phyloP scores from a whole-genome alignment of 169 alveolate genomes.

The Besnoitia besnoiti region DNA sequence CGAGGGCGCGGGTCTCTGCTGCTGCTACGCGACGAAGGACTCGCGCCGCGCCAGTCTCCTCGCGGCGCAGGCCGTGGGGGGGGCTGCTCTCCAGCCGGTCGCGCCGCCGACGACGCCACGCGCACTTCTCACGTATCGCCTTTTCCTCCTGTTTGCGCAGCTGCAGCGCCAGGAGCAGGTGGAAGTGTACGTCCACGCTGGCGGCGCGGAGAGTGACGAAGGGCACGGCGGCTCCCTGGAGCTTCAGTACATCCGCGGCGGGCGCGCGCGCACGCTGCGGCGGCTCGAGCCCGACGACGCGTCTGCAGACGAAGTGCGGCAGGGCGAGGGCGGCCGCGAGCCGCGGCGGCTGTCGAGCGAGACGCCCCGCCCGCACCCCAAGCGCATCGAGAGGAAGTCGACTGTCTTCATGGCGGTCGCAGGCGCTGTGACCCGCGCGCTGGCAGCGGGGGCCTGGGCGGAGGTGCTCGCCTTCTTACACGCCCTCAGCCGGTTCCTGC shows the following conservation, averaged over 20 bases:
- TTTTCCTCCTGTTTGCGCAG: neutral
- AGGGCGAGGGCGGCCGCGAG: neutral
- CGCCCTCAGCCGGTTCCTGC: neutral
- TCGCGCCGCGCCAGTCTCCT: neutral
- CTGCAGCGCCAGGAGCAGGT: constrained; percentile 38
- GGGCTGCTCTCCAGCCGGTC: neutral
- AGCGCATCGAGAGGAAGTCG: neutral
- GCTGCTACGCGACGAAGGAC: neutral
- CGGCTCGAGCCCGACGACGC: neutral
- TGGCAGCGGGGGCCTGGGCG: neutral
- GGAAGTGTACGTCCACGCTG: constrained; percentile 23
- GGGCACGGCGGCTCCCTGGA: neutral
- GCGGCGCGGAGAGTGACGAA: neutral
- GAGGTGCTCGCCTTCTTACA: neutral
- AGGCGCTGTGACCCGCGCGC: neutral
- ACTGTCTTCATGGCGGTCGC: neutral
- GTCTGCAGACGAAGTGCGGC: neutral
- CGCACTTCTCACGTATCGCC: neutral
- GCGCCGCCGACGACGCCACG: neutral
- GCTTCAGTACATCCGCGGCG: neutral
- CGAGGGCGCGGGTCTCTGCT: neutral
- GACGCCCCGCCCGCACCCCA: neutral
- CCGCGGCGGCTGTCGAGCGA: neutral
- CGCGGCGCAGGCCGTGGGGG: neutral
- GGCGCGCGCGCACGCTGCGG: neutral